Percentiles rank a stretch among this genome's conserved stretches.
Evolutionary conservation across 352 stramenopile genomes (phyloP).

Genomic region (Globisporangium paddicum): DNA sequence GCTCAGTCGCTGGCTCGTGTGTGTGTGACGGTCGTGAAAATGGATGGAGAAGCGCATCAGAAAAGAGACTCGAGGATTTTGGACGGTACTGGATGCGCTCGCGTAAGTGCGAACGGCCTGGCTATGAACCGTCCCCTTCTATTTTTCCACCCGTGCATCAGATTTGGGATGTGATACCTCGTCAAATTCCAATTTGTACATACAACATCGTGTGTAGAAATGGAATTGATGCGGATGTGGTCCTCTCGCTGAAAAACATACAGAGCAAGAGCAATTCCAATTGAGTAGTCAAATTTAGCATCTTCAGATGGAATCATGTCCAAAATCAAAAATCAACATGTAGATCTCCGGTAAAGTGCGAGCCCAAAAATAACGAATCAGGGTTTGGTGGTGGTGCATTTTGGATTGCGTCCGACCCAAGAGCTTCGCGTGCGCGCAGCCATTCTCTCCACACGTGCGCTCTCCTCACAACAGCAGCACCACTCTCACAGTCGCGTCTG

Average conservation of each 20-base stretch:
- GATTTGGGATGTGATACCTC: too few species aligned
- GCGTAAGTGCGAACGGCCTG: background rate
- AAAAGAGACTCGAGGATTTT: too few species aligned
- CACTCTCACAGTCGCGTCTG: background rate
- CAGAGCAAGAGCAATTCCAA: too few species aligned
- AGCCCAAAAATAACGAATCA: background rate
- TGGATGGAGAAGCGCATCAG: slow-evolving; percentile 14
- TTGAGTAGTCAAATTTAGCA: too few species aligned
- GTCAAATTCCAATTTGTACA: too few species aligned
- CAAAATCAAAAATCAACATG: too few species aligned
- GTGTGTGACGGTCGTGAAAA: background rate
- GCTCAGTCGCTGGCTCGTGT: background rate
- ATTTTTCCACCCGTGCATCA: background rate
- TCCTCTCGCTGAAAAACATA: too few species aligned
- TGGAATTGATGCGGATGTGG: background rate
- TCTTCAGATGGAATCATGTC: too few species aligned
- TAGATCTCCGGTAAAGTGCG: background rate
- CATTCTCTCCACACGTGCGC: background rate
- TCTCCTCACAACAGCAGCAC: background rate
- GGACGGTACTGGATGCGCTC: background rate
- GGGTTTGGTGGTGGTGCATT: background rate
- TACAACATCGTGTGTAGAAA: too few species aligned
- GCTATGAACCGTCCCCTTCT: too few species aligned
- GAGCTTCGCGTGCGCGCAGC: background rate
- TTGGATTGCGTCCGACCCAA: background rate